A percentile compares a stretch with the other conserved stretches of the same genome.
phyloP scores from a whole-genome alignment of 441 rosid species.

The Adansonia rubrostipa region DNA sequence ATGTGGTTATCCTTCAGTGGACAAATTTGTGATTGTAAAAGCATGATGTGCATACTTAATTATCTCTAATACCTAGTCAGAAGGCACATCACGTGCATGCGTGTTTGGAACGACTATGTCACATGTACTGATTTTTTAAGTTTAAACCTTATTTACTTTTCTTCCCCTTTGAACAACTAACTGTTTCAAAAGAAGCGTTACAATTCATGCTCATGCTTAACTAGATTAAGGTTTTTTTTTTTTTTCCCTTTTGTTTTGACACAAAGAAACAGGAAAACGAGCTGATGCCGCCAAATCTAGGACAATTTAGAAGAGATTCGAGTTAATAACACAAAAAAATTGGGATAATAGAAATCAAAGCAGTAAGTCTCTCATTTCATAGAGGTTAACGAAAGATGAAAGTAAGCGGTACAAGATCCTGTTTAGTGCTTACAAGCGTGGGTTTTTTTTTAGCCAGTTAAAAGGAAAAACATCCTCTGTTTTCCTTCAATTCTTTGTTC shows the following conservation, averaged over 20 bases:
- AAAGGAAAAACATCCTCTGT: neutral
- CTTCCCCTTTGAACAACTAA: neutral
- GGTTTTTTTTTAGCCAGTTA: neutral
- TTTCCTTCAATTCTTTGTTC: neutral
- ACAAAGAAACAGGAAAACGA: neutral
- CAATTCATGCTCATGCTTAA: neutral
- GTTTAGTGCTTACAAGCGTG: neutral
- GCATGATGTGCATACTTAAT: slow-evolving; percentile 7
- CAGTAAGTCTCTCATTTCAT: neutral
- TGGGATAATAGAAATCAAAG: too few relatives aligned
- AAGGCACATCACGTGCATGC: slow-evolving; percentile 39
- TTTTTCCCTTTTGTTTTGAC: neutral
- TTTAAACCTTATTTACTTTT: neutral
- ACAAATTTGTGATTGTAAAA: neutral
- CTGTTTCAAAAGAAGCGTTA: slow-evolving; percentile 5
- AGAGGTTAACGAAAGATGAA: neutral
- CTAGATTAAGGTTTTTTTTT: neutral
- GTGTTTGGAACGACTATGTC: slow-evolving; percentile 24
- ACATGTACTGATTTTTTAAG: slow-evolving; percentile 10
- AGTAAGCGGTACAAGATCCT: neutral
- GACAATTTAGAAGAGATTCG: neutral
- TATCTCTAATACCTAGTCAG: slow-evolving; percentile 13
- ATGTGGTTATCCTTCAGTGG: neutral
- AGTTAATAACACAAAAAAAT: neutral
- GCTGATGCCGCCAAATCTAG: neutral